These are phyloP conservation scores for Sedum album DNA, from an alignment of 164 flowering plant genomes.

Conservation along the genomic window DNA sequence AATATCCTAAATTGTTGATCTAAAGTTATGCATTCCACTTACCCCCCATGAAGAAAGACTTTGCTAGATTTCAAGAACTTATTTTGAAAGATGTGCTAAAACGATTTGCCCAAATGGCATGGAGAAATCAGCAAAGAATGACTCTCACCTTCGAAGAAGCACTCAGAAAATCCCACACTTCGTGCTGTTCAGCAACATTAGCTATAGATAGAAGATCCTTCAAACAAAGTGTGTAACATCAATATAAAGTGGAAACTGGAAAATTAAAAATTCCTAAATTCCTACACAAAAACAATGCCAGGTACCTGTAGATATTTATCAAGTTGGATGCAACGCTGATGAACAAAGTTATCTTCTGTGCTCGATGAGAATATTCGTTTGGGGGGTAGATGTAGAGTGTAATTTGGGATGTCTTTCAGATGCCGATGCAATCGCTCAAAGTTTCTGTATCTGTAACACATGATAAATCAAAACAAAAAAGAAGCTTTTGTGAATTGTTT, in stretches of 20 bases:
- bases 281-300: constrained; percentile 4
- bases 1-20: not conserved
- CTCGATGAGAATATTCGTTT: constrained; percentile 97
- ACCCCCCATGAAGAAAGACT: not conserved
- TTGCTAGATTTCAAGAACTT: not conserved
- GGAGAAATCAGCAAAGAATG: not conserved
- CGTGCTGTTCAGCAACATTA: constrained; percentile 99
- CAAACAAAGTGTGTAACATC: constrained; percentile 13
- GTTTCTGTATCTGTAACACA: constrained; percentile 73
- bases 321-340: constrained; percentile 96
- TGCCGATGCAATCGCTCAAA: constrained; percentile 92
- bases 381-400: constrained; percentile 88
- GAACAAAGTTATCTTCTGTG: constrained; percentile 95
- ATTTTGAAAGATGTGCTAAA: not conserved
- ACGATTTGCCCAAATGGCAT: not conserved
- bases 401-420: constrained; percentile 95
- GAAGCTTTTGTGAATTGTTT: not conserved
- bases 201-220: constrained; percentile 97
- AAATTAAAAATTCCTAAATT: constrained; percentile 5
- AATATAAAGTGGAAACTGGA: not conserved
- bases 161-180: constrained; percentile 98
- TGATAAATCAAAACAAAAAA: constrained; percentile 2
- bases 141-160: constrained; percentile 75
- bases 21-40: not conserved
- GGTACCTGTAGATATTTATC: constrained; percentile 88